Evolutionary conservation across 2,329 filamentous ascomycete species (phyloP).

Genomic region (Colletotrichum liriopes): DNA sequence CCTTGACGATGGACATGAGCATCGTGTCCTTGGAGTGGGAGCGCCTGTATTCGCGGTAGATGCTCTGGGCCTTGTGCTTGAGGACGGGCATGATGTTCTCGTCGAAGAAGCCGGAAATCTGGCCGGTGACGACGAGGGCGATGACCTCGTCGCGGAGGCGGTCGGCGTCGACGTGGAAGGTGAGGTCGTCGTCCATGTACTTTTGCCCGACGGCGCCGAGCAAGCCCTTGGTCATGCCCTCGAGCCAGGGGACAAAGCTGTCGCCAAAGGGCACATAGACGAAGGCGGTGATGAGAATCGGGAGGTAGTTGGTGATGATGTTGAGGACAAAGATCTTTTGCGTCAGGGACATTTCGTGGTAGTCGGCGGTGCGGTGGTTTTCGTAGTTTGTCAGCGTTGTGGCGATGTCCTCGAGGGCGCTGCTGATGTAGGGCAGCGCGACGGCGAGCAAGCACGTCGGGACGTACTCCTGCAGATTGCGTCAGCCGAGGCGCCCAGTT

Average conservation of each 20-base stretch:
- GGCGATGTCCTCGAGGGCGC: conserved; percentile 74
- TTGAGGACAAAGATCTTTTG: conserved; percentile 84
- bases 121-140: conserved; percentile 81
- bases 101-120: conserved; percentile 80
- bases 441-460: conserved; percentile 81
- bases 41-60: conserved; percentile 60
- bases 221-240: conserved; percentile 71
- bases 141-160: conserved; percentile 81
- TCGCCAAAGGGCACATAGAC: conserved; percentile 84
- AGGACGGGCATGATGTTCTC: conserved; percentile 80
- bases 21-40: conserved; percentile 56
- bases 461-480: conserved; percentile 72
- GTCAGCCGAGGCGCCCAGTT: not conserved
- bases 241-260: conserved; percentile 77
- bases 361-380: conserved; percentile 81
- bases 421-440: conserved; percentile 75
- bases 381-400: conserved; percentile 78
- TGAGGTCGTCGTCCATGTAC: conserved; percentile 62
- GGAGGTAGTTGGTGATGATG: conserved; percentile 86
- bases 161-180: conserved; percentile 77
- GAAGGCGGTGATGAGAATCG: conserved; percentile 83
- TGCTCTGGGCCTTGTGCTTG: conserved; percentile 70
- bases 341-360: conserved; percentile 78
- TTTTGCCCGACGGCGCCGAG: conserved; percentile 59
- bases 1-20: conserved; percentile 64